These are phyloP conservation scores for Scenedesmus sp. DNA, from an alignment of 163 green algal species.

Conservation along the genomic window DNA sequence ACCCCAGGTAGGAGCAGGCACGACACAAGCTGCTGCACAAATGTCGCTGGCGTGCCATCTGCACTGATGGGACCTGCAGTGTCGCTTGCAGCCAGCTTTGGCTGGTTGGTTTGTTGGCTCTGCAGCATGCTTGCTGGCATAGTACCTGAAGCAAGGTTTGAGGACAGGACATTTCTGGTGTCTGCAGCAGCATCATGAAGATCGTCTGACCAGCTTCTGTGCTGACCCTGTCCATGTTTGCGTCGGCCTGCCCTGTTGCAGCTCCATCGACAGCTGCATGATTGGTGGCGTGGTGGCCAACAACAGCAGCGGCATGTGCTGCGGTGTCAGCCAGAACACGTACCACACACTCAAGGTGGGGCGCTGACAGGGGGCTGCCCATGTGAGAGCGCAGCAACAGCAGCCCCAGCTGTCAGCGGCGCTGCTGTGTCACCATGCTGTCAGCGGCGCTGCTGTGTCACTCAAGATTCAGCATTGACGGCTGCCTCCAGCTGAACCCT, in stretches of 20 bases:
- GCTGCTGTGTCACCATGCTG: not conserved
- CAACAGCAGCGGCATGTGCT: constrained; percentile 99
- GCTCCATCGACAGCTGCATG: constrained; percentile 98
- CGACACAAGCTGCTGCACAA: not conserved
- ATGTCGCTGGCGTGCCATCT: not conserved
- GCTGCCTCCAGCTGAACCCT: not conserved
- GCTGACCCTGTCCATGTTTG: not conserved
- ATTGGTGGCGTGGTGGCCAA: constrained; percentile 97
- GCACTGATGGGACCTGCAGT: too few relatives aligned
- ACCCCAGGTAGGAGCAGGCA: constrained; percentile 68
- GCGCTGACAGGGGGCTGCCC: not conserved
- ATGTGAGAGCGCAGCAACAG: constrained; percentile 5
- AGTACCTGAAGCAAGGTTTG: too few relatives aligned
- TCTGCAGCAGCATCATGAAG: not conserved
- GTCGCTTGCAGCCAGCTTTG: too few relatives aligned
- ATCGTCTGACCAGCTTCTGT: not conserved
- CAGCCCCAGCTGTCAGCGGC: not conserved
- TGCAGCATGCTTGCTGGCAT: too few relatives aligned
- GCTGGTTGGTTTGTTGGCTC: too few relatives aligned
- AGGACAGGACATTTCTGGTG: too few relatives aligned
- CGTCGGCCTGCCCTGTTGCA: constrained; percentile 41
- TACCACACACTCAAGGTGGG: constrained; percentile 73
- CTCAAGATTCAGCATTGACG: not conserved
- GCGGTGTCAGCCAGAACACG: constrained; percentile 90
- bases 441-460: not conserved